Conservation (phyloP, 2,329 filamentous ascomycete genomes). For the Colletotrichum sp. region DNA sequence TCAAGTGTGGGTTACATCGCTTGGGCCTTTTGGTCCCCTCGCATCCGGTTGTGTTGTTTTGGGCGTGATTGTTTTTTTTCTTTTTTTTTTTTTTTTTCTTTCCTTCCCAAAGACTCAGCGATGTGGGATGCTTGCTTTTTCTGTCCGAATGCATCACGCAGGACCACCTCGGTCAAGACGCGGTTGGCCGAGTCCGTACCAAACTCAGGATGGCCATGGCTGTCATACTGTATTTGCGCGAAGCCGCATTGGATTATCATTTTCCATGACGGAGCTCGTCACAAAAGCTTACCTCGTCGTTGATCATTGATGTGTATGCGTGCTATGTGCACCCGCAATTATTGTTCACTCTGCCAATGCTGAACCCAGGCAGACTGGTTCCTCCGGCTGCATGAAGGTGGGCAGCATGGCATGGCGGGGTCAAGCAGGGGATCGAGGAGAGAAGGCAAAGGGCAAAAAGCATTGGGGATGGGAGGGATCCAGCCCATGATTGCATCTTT, state of each 20-base stretch:
- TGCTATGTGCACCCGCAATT: neutral
- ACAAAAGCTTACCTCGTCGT: neutral
- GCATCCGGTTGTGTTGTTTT: too few species aligned
- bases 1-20: too few species aligned
- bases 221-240: neutral
- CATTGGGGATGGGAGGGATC: neutral
- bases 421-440: neutral
- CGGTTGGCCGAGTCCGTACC: neutral
- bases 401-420: slow-evolving; percentile 19
- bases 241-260: neutral
- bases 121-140: neutral
- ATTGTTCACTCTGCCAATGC: neutral
- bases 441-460: neutral
- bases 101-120: neutral
- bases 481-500: slow-evolving; percentile 13
- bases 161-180: slow-evolving; percentile 1
- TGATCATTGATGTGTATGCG: neutral
- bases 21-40: too few species aligned
- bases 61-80: too few species aligned
- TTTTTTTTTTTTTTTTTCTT: neutral
- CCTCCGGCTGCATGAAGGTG: neutral
- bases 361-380: neutral
- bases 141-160: slow-evolving; percentile 1
- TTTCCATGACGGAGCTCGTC: neutral
- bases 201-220: neutral